A percentile compares a stretch with the other conserved stretches of the same genome.
These are phyloP conservation scores for Colletotrichum nymphaeae DNA, from an alignment of 2,329 filamentous ascomycete genomes.

Conservation along the genomic window DNA sequence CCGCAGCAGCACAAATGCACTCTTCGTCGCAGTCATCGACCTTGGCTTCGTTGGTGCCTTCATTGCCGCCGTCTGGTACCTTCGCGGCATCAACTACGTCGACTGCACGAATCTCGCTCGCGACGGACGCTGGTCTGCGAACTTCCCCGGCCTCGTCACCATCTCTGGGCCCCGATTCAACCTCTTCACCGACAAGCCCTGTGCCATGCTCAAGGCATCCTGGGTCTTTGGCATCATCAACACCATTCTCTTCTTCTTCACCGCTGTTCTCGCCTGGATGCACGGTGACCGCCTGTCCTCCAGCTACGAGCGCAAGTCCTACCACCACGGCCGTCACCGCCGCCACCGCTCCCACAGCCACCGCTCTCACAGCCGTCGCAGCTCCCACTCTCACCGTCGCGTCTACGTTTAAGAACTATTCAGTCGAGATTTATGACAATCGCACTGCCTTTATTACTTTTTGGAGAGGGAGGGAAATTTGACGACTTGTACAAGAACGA, in stretches of 20 bases:
- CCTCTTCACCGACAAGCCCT: conserved; percentile 76
- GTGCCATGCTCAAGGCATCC: conserved; percentile 90
- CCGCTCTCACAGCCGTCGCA: conserved; percentile 40
- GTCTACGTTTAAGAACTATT: conserved; percentile 33
- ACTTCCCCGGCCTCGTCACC: conserved; percentile 71
- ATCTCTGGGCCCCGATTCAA: conserved; percentile 63
- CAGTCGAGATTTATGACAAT: not conserved
- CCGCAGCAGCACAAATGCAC: conserved; percentile 69
- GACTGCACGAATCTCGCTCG: conserved; percentile 74
- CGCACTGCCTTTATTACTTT: not conserved
- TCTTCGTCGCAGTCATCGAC: conserved; percentile 71
- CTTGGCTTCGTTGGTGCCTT: conserved; percentile 72
- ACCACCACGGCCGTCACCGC: conserved; percentile 37
- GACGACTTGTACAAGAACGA: not conserved
- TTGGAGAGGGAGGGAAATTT: not conserved
- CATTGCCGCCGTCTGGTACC: conserved; percentile 70
- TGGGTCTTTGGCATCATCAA: conserved; percentile 95
- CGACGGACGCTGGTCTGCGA: conserved; percentile 63
- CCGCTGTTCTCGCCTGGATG: conserved; percentile 75
- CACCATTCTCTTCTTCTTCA: conserved; percentile 82
- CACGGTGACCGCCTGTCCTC: conserved; percentile 60
- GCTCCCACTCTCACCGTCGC: conserved; percentile 38
- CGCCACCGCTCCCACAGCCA: conserved; percentile 51
- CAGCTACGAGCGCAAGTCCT: conserved; percentile 55
- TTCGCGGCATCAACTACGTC: conserved; percentile 68